Evolutionary conservation across 192 early-diverging fungal genomes (phyloP), one percentile per base, ranked within the genome.

Genomic region (Backusella liffmaniae): DNA sequence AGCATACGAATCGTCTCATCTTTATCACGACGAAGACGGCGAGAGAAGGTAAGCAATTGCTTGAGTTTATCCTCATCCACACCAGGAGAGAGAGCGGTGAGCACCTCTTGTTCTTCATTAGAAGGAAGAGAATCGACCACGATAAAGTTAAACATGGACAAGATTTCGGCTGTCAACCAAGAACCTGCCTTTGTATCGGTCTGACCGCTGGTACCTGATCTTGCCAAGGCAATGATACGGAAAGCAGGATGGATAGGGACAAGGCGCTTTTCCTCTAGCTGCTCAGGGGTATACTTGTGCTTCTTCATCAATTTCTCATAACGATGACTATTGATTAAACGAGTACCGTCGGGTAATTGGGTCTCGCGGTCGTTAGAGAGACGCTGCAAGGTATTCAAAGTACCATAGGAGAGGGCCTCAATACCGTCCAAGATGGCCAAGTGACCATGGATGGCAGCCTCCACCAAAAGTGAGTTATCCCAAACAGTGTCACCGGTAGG

Each of bases 401-500:
- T 92, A 41, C 90, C 92, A 72, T 87, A 88, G 4, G 89, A 86
- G n/a, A 94, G 80, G 7, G 88, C 88, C 12, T 95, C 91, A 32
- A 94, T 86, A 23, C 88, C 88, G 76, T 95, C 94, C 75, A 95
- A 79, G 1, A 95, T 80, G 35, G 93, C 94, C 49, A 93, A 73
- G n/a, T 86, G 83, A 18, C 94, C 94, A 23, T 86, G 84, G 6
- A 93, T 76, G 12, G 92, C 91, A 5, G 94, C 94, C 62, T 91
- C 86, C 32, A 95, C 90, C 16, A 94, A 80, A 0, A 84, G 85
- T 10, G 91, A 90, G 77, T 88, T 90, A 77, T 93, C 88, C 92
- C 94, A 95, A 39, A 90, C 76, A 8, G 94, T 94, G 56, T 92
- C 90, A 51, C 94, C 94, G 8, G 89, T 77, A 36, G 85, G 77